Conservation (phyloP, 116 monocot species). For the Iris pallida region DNA sequence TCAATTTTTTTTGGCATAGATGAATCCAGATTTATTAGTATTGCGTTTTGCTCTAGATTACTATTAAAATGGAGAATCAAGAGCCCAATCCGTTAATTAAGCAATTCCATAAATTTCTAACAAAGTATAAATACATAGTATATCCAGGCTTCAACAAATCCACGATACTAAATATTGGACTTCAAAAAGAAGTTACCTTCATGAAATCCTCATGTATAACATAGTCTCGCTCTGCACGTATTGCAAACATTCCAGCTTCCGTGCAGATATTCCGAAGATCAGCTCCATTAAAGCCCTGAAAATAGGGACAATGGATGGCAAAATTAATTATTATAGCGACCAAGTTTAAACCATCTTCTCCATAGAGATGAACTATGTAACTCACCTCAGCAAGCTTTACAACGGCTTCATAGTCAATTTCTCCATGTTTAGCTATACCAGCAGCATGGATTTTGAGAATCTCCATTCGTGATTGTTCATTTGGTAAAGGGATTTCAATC, state of each 20-base stretch:
- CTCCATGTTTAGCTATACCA: conserved; percentile 87
- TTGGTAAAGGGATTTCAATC: conserved; percentile 87
- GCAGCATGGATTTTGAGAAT: conserved; percentile 93
- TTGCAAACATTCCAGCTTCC: conserved; percentile 90
- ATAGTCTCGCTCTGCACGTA: conserved; percentile 85
- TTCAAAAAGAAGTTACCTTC: conserved; percentile 45
- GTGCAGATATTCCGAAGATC: conserved; percentile 90
- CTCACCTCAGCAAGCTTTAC: conserved; percentile 87
- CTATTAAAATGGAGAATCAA: too few relatives aligned
- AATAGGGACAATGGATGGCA: background rate
- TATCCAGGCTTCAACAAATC: conserved; percentile 9
- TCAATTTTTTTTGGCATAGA: too few relatives aligned
- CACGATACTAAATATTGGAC: background rate
- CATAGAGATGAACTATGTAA: background rate
- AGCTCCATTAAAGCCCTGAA: conserved; percentile 89
- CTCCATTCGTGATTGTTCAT: conserved; percentile 87
- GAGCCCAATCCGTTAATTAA: background rate
- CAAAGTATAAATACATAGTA: too few relatives aligned
- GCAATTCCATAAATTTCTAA: background rate
- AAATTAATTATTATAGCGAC: background rate
- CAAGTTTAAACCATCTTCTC: background rate
- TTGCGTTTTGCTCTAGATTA: conserved; percentile 2
- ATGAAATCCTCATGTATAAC: conserved; percentile 95
- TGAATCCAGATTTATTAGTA: too few relatives aligned
- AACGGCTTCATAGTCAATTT: conserved; percentile 88